These are phyloP conservation scores for Teratosphaeria zuluensis DNA, from an alignment of 2,329 filamentous ascomycete species.

Conservation along the genomic window DNA sequence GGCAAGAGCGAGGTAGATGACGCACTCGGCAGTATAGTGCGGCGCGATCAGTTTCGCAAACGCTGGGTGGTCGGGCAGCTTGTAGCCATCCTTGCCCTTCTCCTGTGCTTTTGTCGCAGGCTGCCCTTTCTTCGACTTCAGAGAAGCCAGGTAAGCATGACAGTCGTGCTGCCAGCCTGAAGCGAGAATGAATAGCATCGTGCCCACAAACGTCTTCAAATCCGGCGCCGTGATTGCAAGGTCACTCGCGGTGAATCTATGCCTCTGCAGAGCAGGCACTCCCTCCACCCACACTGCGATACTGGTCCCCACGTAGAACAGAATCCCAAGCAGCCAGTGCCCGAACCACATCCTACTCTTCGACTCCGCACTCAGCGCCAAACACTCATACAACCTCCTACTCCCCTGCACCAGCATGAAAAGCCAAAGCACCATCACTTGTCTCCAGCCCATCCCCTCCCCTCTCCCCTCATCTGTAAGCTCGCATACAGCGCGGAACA, in stretches of 20 bases:
- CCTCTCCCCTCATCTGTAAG: not conserved
- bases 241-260: conserved; percentile 26
- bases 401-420: conserved; percentile 67
- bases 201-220: conserved; percentile 45
- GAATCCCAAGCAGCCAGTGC: conserved; percentile 70
- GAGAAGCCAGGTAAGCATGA: conserved; percentile 37
- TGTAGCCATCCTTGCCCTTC: conserved; percentile 43
- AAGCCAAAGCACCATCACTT: conserved; percentile 41
- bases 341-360: conserved; percentile 73
- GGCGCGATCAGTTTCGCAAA: conserved; percentile 71
- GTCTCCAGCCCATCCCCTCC: not conserved
- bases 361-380: conserved; percentile 53
- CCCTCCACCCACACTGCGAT: conserved; percentile 80
- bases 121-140: conserved; percentile 17
- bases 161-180: conserved; percentile 62
- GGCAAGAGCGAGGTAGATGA: conserved; percentile 72
- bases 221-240: conserved; percentile 32
- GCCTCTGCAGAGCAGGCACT: conserved; percentile 44
- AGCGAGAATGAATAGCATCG: conserved; percentile 58
- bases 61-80: conserved; percentile 61
- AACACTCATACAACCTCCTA: conserved; percentile 68
- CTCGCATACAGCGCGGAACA: conserved; percentile 41
- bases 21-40: conserved; percentile 83
- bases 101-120: not conserved
- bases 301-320: conserved; percentile 66